Base-by-base conservation (phyloP, 1,139 yeast species). In the Taiozyma sp. region DNA sequence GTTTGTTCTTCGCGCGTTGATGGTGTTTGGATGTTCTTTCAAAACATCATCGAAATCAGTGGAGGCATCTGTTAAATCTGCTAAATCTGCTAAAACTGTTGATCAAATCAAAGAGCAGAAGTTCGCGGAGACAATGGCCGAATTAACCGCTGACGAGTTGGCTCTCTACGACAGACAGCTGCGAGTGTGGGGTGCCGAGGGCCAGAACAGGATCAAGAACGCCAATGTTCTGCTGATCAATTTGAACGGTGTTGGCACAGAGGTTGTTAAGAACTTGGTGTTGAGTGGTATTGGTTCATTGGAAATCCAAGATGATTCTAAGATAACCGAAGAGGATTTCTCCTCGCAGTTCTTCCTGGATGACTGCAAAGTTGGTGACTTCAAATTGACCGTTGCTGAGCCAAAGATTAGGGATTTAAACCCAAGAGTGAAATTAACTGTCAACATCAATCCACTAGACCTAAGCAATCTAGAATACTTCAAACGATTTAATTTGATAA, bases 151-250 rank as follows among this genome's bases (percentile, higher is more conserved):
- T 71, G 97, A 91, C 63, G 98, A 92, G 67, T 83, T 92, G 51
- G 96, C 96, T 2, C 74, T 92, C 30, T 93, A 93, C 66, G 99
- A 93, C 69, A 80, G 99, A 54, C 99, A 93, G 68, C 92, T 93
- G 60, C 73, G 99, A 58, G 76, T 93, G 40, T 93, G 99, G 99
- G 99, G 99, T 13, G 76, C 93, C 70, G 95, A 88, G 30, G 96
- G 98, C 16, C 99, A 93, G 68, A 76, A 82, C 48, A 73, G 91
- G 48, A 80, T 93, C 72, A 76, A 96, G 45, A 80, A 84, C 29
- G 86, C 97, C 16, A 79, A 79, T 50, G 75, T 92, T 9, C 72
- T 93, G 49, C 65, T 91, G 41, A 72, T 90, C 36, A 84, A 85
- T 56, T 62, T 87, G 34, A 85, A 90, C 10, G 88, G 88, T 0